A percentile compares a stretch with the other conserved stretches of the same genome.
Conservation (phyloP, 352 stramenopile species). For the Globisporangium apiculatum region DNA sequence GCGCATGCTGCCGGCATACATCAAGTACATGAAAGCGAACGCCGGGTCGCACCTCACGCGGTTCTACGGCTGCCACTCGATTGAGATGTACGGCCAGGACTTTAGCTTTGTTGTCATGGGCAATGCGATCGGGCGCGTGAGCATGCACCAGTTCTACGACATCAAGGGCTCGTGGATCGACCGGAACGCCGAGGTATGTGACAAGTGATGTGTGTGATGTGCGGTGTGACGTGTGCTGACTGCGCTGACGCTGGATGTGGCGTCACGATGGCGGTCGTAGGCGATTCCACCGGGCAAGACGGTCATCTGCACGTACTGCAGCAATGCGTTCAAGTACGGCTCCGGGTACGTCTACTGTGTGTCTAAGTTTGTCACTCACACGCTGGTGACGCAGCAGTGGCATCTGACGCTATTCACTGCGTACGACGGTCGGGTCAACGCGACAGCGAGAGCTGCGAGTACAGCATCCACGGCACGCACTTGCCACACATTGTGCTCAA, state of each 20-base stretch:
- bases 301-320: slow-evolving; percentile 83
- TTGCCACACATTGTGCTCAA: slow-evolving; percentile 73
- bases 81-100: slow-evolving; percentile 84
- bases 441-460: slow-evolving; percentile 52
- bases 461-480: slow-evolving; percentile 75
- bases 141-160: slow-evolving; percentile 88
- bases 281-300: slow-evolving; percentile 74
- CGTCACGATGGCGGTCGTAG: slow-evolving; percentile 11
- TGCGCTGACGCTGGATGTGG: not conserved
- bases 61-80: slow-evolving; percentile 87
- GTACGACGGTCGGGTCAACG: no score
- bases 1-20: slow-evolving; percentile 78
- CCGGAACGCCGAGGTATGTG: slow-evolving; percentile 61
- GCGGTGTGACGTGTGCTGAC: not conserved
- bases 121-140: slow-evolving; percentile 78
- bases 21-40: slow-evolving; percentile 74
- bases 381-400: not conserved
- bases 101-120: slow-evolving; percentile 91
- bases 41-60: slow-evolving; percentile 79
- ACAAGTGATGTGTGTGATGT: not conserved
- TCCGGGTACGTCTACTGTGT: slow-evolving; percentile 28
- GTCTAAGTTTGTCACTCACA: not conserved
- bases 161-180: slow-evolving; percentile 89
- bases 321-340: slow-evolving; percentile 68
- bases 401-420: not conserved